Evolutionary conservation across 2,329 filamentous ascomycete genomes (phyloP), one percentile per base, ranked within the genome.

Genomic region (Teratosphaeria zuluensis): DNA sequence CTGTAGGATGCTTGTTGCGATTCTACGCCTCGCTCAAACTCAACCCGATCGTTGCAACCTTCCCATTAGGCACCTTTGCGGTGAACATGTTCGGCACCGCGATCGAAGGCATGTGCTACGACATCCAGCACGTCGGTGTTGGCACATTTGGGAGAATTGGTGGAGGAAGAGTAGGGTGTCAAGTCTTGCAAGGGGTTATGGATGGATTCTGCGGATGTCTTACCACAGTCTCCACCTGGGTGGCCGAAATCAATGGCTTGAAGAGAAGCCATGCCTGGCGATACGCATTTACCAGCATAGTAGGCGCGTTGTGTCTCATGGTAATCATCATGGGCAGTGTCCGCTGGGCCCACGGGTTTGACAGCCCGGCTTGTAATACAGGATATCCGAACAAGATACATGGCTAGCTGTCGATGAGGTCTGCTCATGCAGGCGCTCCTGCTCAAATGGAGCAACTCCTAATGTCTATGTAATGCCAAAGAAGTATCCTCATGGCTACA

Each of bases 41-140:
- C n/a, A 96, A 96, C 66, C 76, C 81, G 0, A 78, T 83, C 21
- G 65, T 84, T 0, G 72, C 84, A 0, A 75, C 80, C 0, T 96
- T 96, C 64, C 92, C 92, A 0, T 72, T 96, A 0, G 92, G 92
- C 2, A 97, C 92, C 0, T 96, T 96, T 66, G 75, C 77, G 0
- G 90, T 88, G 31, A 97, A 97, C 68, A 78, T 95, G 4, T 71
- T 87, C 14, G 92, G 92, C 4, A 91, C 89, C 0, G 81, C 81
- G 0, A 73, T 96, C 16, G 72, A 95, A 55, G 91, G 84, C 14
- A 85, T 90, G 80, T 82, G 84, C 32, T 95, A 83, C 77, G 88
- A 95, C 68, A 75, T 96, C 55, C 88, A 90, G 63, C 90, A 90
- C 67, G 77, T 83, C 0, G 59, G 68, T 5, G 58, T 73, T 9